These are phyloP conservation scores for Pythium utonaiense DNA, from an alignment of 352 stramenopile genomes.

Conservation along the genomic window DNA sequence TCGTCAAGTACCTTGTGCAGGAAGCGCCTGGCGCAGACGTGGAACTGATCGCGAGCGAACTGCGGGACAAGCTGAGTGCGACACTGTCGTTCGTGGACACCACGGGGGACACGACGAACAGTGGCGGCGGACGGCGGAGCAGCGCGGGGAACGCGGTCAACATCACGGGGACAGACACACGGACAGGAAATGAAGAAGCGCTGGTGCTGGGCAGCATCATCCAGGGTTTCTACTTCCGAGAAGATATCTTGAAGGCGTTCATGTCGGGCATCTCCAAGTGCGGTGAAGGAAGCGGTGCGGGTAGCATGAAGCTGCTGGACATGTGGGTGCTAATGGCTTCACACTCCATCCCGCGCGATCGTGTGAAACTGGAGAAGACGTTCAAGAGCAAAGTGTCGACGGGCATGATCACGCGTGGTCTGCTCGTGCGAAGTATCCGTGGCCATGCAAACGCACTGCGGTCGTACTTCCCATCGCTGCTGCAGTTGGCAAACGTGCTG, in stretches of 20 bases:
- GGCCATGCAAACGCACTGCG: conserved; percentile 38
- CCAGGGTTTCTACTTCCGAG: conserved; percentile 51
- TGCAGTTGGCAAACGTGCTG: conserved; percentile 33
- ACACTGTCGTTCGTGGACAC: conserved; percentile 28
- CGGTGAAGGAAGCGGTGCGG: background rate
- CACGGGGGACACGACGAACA: background rate
- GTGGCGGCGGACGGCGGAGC: background rate
- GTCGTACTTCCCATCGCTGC: conserved; percentile 38
- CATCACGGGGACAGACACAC: background rate
- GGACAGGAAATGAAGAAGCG: conserved; percentile 38
- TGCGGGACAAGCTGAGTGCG: conserved; percentile 52
- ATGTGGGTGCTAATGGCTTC: conserved; percentile 43
- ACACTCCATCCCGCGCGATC: conserved; percentile 39
- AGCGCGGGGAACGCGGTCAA: background rate
- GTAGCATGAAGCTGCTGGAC: conserved; percentile 36
- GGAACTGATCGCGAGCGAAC: conserved; percentile 33
- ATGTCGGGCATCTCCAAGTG: conserved; percentile 18
- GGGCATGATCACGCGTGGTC: conserved; percentile 20
- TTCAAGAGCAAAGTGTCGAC: conserved; percentile 39
- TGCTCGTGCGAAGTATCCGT: conserved; percentile 33
- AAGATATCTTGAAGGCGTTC: conserved; percentile 47
- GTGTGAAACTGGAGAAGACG: conserved; percentile 36
- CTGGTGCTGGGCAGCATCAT: conserved; percentile 46
- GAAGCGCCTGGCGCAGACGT: conserved; percentile 34
- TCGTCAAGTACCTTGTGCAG: conserved; percentile 65